A percentile compares a stretch with the other conserved stretches of the same genome.
Evolutionary conservation across 2,329 filamentous ascomycete genomes (phyloP).

Genomic region (Cordyceps fumosorosea): DNA sequence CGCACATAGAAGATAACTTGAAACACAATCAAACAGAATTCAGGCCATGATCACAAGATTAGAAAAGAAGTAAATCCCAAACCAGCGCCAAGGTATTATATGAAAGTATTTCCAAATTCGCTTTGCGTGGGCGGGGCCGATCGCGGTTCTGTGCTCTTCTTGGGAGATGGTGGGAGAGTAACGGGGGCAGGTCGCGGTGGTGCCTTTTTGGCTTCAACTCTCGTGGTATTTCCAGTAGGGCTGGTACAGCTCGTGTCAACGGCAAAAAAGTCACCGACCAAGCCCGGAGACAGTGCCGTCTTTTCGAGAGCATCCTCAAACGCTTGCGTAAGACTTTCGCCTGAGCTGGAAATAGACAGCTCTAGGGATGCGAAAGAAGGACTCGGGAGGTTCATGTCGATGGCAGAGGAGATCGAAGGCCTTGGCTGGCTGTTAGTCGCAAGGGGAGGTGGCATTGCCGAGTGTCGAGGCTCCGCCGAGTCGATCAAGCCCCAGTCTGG

Average conservation of each 20-base stretch:
- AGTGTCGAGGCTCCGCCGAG: constrained; percentile 23
- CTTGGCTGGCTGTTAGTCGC: constrained; percentile 18
- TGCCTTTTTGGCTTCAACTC: constrained; percentile 27
- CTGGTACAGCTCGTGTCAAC: constrained; percentile 8
- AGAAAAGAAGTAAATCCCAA: neutral
- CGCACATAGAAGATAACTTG: too few species aligned
- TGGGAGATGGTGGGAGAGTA: constrained; percentile 21
- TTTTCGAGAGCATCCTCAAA: constrained; percentile 21
- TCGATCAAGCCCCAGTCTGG: constrained; percentile 26
- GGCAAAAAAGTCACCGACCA: constrained; percentile 16
- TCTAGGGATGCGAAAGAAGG: constrained; percentile 31
- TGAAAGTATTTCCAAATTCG: neutral
- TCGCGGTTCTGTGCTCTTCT: constrained; percentile 1
- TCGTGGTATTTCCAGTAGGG: constrained; percentile 14
- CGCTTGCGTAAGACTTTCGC: constrained; percentile 24
- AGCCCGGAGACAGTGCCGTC: neutral
- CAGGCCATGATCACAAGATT: neutral
- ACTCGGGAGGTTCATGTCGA: constrained; percentile 28
- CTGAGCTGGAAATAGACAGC: constrained; percentile 27
- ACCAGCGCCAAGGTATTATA: neutral
- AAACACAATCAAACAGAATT: neutral
- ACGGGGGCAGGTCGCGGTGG: constrained; percentile 27
- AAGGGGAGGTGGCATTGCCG: constrained; percentile 30
- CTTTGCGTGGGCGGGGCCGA: neutral
- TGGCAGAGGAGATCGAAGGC: constrained; percentile 21